Base-by-base conservation (phyloP, 768 basidiomycete genomes). In the Grammothele lineata region DNA sequence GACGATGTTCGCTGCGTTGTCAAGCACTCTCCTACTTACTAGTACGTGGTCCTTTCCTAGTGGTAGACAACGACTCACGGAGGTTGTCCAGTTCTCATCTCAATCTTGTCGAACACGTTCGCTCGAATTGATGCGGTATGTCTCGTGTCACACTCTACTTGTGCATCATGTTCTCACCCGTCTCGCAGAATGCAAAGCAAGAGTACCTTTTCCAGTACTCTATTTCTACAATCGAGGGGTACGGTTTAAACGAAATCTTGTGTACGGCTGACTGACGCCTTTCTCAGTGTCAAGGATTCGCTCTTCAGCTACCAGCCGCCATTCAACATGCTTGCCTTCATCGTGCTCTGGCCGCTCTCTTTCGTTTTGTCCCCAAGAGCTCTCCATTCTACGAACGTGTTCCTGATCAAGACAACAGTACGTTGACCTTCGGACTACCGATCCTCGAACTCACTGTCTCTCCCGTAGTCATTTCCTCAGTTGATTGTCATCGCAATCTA, bases 241-340 rank as follows among this genome's bases (percentile, higher is more conserved):
- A 57, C 45, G 71, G 52, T 17, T 37, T 11, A 3, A 19, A n/a
- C 8, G 14, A 32, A 30, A 12, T 11, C 34, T 4, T 30, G 50
- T 23, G 18, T 22, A 33, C 26, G 30, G 10, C n/a, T 53, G 27
- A 36, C 35, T 38, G 35, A 54, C 54, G n/a, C 42, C 33, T n/a
- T n/a, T n/a, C n/a, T 10, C 52, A 89, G 91, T 19, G 87, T 92
- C 60, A 92, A 92, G 61, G 91, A 94, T 61, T 88, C 88, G 1
- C 71, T 96, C 15, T 91, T 94, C 69, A 91, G 86, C 38, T 95
- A 96, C 58, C 88, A 92, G 55, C 90, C 89, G 1, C 92, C 92
- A 1, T 91, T 92, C 75, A 92, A 90, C 57, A 69, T 91, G 17
- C 68, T 88, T 17, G 93, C 93, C 1, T 83, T 92, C 62, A 47